Percentiles rank a stretch among this genome's conserved stretches.
These are phyloP conservation scores for Striga hermonthica DNA, from an alignment of 305 asterid genomes.

Conservation along the genomic window DNA sequence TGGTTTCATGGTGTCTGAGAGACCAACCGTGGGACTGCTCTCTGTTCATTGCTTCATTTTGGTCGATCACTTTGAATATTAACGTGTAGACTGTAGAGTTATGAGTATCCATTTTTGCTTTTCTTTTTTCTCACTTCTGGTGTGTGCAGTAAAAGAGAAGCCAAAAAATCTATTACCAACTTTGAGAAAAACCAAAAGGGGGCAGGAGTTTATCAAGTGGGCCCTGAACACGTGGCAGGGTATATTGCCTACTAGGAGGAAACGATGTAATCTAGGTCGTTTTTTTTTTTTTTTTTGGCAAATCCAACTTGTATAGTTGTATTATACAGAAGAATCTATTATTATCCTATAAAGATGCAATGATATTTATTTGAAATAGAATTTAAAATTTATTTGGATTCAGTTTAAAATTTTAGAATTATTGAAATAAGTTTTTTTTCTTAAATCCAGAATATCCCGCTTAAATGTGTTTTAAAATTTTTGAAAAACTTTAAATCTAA, in stretches of 20 bases:
- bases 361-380: no score
- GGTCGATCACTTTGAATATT: no score
- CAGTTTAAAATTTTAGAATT: no score
- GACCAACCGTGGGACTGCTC: slow-evolving; percentile 32
- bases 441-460: no score
- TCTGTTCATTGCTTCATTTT: slow-evolving; percentile 28
- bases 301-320: no score
- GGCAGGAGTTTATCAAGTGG: slow-evolving; percentile 24
- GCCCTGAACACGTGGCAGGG: slow-evolving; percentile 32
- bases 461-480: no score
- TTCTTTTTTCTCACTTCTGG: neutral
- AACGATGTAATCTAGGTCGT: slow-evolving; percentile 31
- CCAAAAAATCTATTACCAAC: slow-evolving; percentile 40
- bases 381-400: no score
- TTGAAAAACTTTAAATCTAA: no score
- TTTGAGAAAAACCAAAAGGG: slow-evolving; percentile 28
- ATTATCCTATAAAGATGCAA: no score
- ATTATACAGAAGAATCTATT: no score
- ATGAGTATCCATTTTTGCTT: slow-evolving; percentile 4
- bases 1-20: slow-evolving; percentile 38
- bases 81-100: slow-evolving; percentile 18
- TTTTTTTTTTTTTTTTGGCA: no score
- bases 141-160: slow-evolving; percentile 38
- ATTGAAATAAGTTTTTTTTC: no score
- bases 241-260: slow-evolving; percentile 22